Evolutionary conservation across 2,329 filamentous ascomycete species (phyloP), one percentile per base, ranked within the genome.

Genomic region (Ceratocystis papillata): DNA sequence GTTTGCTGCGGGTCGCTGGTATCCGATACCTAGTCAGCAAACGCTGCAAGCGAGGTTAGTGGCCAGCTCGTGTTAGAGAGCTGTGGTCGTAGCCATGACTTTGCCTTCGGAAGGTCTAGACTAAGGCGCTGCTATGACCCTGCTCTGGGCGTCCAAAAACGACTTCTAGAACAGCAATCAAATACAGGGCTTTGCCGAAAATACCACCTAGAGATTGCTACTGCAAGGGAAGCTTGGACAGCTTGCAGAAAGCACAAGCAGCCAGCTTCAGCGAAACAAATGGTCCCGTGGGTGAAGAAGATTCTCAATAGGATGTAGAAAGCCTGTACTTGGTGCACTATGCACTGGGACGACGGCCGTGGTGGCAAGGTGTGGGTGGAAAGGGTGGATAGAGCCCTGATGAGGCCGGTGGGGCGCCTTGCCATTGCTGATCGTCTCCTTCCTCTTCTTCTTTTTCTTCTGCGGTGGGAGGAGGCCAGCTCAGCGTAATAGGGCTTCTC

Each of bases 151-250:
- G 25, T 22, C 28, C 53, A 37, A 8, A 8, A 25, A 33, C 4
- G 25, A 33, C 53, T 59, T 59, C 28, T 59, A 59, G 53, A 59
- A 59, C 53, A 17, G 25, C 53, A 57, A 33, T 33, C 53, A 33
- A 37, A 15, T 57, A n/a, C 53, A 59, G 53, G 53, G 53, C 53
- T 59, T n/a, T 59, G 53, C 28, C 53, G 53, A 59, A 59, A 59
- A 59, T 59, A 33, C 53, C 28, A 59, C 53, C 25, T 20, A 30
- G 53, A 25, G 28, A 59, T 33, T 59, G 17, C 25, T 33, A 30
- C 12, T 37, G 25, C 28, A 59, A 25, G 53, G n/a, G 53, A 59
- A 59, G 53, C 53, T 59, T 59, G 53, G 53, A 33, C 53, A n/a
- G 28, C 28, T 33, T 59, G 53, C 53, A 59, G 53, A 59, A 59